phyloP scores from a whole-genome alignment of 495 filamentous ascomycete species.

The Penicillium lagena region DNA sequence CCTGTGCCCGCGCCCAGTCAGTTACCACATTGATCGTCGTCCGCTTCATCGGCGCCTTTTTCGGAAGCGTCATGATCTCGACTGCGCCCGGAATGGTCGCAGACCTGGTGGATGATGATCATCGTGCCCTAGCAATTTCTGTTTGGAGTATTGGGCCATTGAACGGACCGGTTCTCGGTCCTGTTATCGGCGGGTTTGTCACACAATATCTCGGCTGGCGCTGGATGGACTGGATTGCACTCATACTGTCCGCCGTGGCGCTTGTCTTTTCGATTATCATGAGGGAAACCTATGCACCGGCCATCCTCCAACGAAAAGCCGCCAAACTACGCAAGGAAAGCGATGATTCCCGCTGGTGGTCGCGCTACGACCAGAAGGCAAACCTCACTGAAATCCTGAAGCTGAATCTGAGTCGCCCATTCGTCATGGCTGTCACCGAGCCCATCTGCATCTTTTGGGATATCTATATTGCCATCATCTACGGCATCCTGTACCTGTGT shows the following conservation, averaged over 20 bases:
- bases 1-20: constrained; percentile 61
- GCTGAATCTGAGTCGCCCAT: constrained; percentile 68
- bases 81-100: constrained; percentile 79
- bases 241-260: constrained; percentile 59
- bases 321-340: constrained; percentile 64
- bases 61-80: constrained; percentile 71
- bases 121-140: constrained; percentile 65
- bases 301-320: constrained; percentile 63
- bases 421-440: constrained; percentile 72
- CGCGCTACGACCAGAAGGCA: constrained; percentile 62
- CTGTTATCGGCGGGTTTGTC: constrained; percentile 69
- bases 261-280: constrained; percentile 46
- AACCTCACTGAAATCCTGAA: constrained; percentile 51
- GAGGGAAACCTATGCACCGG: constrained; percentile 74
- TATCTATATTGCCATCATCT: constrained; percentile 58
- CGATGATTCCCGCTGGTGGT: constrained; percentile 70
- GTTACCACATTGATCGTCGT: constrained; percentile 59
- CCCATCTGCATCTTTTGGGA: constrained; percentile 83
- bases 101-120: constrained; percentile 66
- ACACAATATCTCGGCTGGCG: constrained; percentile 71
- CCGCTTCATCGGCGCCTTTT: constrained; percentile 71
- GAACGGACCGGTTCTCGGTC: constrained; percentile 59
- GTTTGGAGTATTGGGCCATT: constrained; percentile 74
- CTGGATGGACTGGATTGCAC: constrained; percentile 75
- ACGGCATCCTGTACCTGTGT: constrained; percentile 75